Evolutionary conservation across 768 basidiomycete genomes (phyloP), one percentile per base, ranked within the genome.

Genomic region (Hygrophorus pudorinus): DNA sequence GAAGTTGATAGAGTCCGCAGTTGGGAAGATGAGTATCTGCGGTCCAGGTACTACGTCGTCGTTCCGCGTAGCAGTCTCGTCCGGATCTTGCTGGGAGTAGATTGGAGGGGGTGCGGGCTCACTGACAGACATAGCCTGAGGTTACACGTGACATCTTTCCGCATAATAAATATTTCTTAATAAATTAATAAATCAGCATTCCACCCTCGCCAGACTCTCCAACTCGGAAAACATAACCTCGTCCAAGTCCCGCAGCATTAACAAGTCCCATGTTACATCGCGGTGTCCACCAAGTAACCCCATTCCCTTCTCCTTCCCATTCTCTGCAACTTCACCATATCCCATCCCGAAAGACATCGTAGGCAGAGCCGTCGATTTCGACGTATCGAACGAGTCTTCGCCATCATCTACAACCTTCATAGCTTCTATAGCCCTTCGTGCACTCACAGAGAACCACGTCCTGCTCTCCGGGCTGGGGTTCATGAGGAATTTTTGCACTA

Each of bases 291-390:
- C 84, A 27, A 88, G 65, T 43, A 90, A 60, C 2, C 87, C 87
- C 14, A 77, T 81, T 5, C 88, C 88, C 48, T 70, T 78, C 59
- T 90, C 85, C 38, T 72, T 64, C 8, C 67, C 67, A 13, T 60
- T 72, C 52, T 87, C 83, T 6, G 76, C 78, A 34, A 75, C 71
- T 56, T 88, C 88, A 1, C 81, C 77, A 54, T 82, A 88, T 11
- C 85, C 87, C 73, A 90, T 84, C n/a, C 86, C 87, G 57, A 88
- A 90, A 4, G 82, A 70, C 41, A 90, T 69, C 3, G 76, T 73
- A 4, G 85, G 72, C 39, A 67, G 67, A 13, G 70, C 64, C 24
- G 77, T 65, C 14, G 77, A 61, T 50, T 81, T 77, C 2, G 79
- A 68, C 4, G 72, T 75, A 55, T 87, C 86, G 50, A 86, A 84